Percentiles rank a stretch among this genome's conserved stretches.
Evolutionary conservation across 768 basidiomycete species (phyloP).

Genomic region (Trichaptum fuscoviolaceum): DNA sequence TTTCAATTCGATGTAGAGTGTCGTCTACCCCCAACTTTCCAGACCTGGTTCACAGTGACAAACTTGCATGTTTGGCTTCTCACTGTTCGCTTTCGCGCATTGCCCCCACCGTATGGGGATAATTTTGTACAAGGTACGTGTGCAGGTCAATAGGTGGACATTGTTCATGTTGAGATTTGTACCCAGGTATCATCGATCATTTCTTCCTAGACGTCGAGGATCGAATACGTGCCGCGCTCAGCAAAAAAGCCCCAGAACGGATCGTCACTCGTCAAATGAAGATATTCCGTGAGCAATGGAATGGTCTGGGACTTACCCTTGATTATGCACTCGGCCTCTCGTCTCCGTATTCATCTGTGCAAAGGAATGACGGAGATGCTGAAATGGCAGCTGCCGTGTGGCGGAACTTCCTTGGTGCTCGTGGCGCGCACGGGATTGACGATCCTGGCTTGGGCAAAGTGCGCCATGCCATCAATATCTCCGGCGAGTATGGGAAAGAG

Average conservation of each 20-base stretch:
- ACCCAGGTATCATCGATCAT: conserved; percentile 67
- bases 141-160: background rate
- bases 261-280: conserved; percentile 86
- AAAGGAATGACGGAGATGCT: conserved; percentile 55
- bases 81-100: conserved; percentile 79
- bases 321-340: conserved; percentile 60
- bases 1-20: conserved; percentile 48
- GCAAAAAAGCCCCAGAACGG: conserved; percentile 68
- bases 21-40: conserved; percentile 85
- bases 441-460: conserved; percentile 18
- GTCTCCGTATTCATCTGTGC: background rate
- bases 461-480: conserved; percentile 64
- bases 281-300: conserved; percentile 88
- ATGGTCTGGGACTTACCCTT: conserved; percentile 71
- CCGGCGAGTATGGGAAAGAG: conserved; percentile 56
- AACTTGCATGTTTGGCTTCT: conserved; percentile 92
- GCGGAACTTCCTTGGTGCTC: conserved; percentile 85
- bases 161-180: background rate
- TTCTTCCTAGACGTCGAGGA: conserved; percentile 94
- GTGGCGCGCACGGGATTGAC: conserved; percentile 71
- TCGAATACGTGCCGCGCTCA: conserved; percentile 76
- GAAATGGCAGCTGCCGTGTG: conserved; percentile 86
- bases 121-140: conserved; percentile 59
- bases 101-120: conserved; percentile 61
- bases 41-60: conserved; percentile 93